phyloP scores from a whole-genome alignment of 345 rosid genomes.

The Camelina laxa region DNA sequence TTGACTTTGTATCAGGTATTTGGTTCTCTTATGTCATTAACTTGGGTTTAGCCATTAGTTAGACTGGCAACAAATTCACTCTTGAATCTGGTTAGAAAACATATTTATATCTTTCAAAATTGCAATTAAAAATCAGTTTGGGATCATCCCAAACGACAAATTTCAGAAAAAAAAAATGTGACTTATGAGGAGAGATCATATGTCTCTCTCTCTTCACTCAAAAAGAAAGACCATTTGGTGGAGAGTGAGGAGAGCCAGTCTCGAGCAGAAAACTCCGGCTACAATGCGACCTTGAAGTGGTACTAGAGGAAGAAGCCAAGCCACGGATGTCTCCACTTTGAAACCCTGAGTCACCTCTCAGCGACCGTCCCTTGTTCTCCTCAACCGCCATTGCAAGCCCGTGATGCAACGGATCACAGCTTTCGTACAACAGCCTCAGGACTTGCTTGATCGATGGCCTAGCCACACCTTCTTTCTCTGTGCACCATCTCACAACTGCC shows the following conservation, averaged over 20 bases:
- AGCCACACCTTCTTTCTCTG: constrained; percentile 74
- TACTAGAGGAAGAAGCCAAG: constrained; percentile 91
- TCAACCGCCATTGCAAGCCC: constrained; percentile 71
- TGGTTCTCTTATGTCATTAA: constrained; percentile 7
- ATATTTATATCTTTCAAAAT: constrained; percentile 26
- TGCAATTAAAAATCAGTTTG: constrained; percentile 26
- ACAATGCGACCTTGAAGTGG: constrained; percentile 89
- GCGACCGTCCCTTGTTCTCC: constrained; percentile 63
- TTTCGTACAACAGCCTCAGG: constrained; percentile 76
- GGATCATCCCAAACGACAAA: background rate
- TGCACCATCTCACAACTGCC: constrained; percentile 84
- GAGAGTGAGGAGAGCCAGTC: constrained; percentile 80
- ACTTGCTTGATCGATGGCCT: constrained; percentile 94
- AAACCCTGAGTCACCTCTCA: constrained; percentile 54
- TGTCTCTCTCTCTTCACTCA: constrained; percentile 9
- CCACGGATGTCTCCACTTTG: constrained; percentile 70
- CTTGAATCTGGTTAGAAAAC: constrained; percentile 26
- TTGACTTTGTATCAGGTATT: background rate
- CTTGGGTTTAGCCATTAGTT: constrained; percentile 6
- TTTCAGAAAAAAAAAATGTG: background rate
- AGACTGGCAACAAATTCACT: constrained; percentile 8
- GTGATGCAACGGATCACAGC: constrained; percentile 77
- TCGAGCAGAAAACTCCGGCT: constrained; percentile 88
- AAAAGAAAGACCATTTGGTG: constrained; percentile 45
- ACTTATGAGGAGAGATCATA: background rate